These are phyloP conservation scores for Botrytis fabae DNA, from an alignment of 2,329 filamentous ascomycete species.

Conservation along the genomic window DNA sequence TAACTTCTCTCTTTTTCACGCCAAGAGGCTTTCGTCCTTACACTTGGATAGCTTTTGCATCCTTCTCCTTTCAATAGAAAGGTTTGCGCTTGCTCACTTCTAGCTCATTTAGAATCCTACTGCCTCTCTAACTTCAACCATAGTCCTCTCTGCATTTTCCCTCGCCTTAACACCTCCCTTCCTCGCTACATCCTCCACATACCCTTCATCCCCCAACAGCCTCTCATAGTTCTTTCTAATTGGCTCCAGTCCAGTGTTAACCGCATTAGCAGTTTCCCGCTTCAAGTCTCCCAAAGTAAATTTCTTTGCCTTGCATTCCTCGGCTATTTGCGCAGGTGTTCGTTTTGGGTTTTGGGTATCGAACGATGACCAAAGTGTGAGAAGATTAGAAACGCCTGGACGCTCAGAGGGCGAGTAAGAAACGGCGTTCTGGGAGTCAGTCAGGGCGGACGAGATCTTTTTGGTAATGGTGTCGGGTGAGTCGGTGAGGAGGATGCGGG, in stretches of 20 bases:
- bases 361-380: constrained; percentile 77
- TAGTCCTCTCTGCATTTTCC: constrained; percentile 55
- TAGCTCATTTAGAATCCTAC: constrained; percentile 42
- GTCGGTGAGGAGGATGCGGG: constrained; percentile 83
- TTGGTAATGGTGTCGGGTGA: constrained; percentile 58
- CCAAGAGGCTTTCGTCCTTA: too few relatives aligned
- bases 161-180: constrained; percentile 63
- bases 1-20: not conserved
- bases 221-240: constrained; percentile 59
- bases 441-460: constrained; percentile 74
- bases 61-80: not conserved
- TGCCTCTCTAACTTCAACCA: constrained; percentile 47
- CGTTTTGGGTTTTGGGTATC: constrained; percentile 45
- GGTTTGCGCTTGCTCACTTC: too few relatives aligned
- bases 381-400: constrained; percentile 84
- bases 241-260: constrained; percentile 54
- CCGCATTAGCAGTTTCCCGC: constrained; percentile 57
- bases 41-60: not conserved
- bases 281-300: constrained; percentile 62
- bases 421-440: constrained; percentile 67
- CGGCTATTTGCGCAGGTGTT: constrained; percentile 46
- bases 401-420: constrained; percentile 69
- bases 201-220: constrained; percentile 51
- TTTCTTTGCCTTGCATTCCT: constrained; percentile 40
- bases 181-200: constrained; percentile 58